These are phyloP conservation scores for Rickenella mellea DNA, from an alignment of 768 basidiomycete species.

Conservation along the genomic window DNA sequence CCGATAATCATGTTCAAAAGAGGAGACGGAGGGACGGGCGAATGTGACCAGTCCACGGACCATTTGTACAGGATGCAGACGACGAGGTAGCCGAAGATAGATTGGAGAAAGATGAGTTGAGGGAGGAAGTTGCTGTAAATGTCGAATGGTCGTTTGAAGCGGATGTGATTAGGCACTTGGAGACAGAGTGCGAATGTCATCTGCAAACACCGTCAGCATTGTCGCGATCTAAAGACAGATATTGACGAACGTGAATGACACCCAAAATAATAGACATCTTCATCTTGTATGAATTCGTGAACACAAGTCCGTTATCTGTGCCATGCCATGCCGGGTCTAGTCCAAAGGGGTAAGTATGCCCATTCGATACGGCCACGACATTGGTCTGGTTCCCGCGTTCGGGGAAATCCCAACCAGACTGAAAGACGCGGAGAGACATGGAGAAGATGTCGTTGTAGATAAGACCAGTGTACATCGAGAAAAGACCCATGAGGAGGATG, in stretches of 20 bases:
- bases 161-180: conserved; percentile 91
- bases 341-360: conserved; percentile 83
- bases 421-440: conserved; percentile 77
- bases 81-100: conserved; percentile 94
- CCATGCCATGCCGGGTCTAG: conserved; percentile 95
- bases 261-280: conserved; percentile 97
- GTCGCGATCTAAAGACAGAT: conserved; percentile 2
- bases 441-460: conserved; percentile 99
- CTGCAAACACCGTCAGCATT: conserved; percentile 30
- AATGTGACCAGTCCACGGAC: conserved; percentile 82
- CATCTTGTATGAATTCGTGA: conserved; percentile 99
- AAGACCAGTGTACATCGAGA: conserved; percentile 93
- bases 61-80: conserved; percentile 96
- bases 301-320: conserved; percentile 82
- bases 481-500: conserved; percentile 92
- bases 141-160: conserved; percentile 78
- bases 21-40: conserved; percentile 67
- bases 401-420: conserved; percentile 81
- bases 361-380: conserved; percentile 44
- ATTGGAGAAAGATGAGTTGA: conserved; percentile 94
- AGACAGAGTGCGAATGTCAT: conserved; percentile 98
- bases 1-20: conserved; percentile 91
- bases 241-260: conserved; percentile 76
- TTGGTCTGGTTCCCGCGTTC: conserved; percentile 34
- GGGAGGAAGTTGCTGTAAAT: conserved; percentile 95